phyloP scores from a whole-genome alignment of 345 rosid species.

The Bruguiera gymnorhiza region DNA sequence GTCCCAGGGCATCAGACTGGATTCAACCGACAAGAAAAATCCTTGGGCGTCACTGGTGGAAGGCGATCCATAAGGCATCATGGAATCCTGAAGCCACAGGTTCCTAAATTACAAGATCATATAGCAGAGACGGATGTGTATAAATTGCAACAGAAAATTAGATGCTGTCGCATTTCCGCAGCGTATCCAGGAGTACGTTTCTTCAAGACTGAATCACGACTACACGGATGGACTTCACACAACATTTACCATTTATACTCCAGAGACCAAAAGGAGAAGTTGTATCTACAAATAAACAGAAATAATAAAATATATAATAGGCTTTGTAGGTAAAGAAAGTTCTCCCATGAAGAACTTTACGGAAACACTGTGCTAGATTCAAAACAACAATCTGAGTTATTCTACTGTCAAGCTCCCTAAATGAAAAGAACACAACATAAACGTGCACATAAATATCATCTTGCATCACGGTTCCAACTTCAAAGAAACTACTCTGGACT shows the following conservation, averaged over 20 bases:
- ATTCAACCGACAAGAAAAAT: no score
- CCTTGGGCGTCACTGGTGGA: no score
- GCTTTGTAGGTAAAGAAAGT: conserved; percentile 26
- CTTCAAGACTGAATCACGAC: conserved; percentile 11
- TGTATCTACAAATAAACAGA: conserved; percentile 30
- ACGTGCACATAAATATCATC: conserved; percentile 43
- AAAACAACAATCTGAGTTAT: conserved; percentile 21
- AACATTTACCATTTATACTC: neutral
- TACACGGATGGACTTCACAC: conserved; percentile 5
- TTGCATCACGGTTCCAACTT: conserved; percentile 84
- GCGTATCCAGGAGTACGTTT: neutral
- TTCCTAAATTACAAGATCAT: neutral
- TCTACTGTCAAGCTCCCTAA: conserved; percentile 32
- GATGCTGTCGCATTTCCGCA: neutral
- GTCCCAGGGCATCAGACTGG: no score
- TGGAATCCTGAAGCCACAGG: neutral
- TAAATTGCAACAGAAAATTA: neutral
- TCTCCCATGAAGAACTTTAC: conserved; percentile 44
- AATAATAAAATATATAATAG: conserved; percentile 18
- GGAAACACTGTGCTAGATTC: conserved; percentile 24
- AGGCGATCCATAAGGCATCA: neutral
- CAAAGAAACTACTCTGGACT: conserved; percentile 91
- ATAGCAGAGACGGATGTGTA: neutral
- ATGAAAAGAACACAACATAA: conserved; percentile 43
- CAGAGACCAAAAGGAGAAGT: conserved; percentile 8